A percentile compares a stretch with the other conserved stretches of the same genome.
Evolutionary conservation across 2,329 filamentous ascomycete species (phyloP).

Genomic region (Ophiostoma populinum): DNA sequence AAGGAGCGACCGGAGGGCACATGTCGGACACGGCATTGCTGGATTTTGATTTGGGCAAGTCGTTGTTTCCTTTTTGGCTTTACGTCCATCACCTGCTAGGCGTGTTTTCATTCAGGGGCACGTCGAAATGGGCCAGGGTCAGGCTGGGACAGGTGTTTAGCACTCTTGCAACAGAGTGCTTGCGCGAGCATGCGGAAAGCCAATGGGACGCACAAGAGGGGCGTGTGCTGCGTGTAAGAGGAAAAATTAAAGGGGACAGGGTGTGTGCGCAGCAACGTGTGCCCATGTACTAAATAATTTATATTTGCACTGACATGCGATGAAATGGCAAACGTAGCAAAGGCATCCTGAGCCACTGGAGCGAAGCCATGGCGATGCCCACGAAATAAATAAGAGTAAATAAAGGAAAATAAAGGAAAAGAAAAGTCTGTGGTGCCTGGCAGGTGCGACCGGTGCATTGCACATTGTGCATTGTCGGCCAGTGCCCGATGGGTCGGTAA

Average conservation of each 20-base stretch:
- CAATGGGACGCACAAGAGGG: conserved; percentile 2
- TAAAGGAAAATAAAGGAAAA: too few relatives aligned
- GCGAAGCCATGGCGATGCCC: too few relatives aligned
- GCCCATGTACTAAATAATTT: too few relatives aligned
- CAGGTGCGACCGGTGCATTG: too few relatives aligned
- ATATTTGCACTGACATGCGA: too few relatives aligned
- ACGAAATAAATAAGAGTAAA: too few relatives aligned
- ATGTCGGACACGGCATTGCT: conserved; percentile 6
- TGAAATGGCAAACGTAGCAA: too few relatives aligned
- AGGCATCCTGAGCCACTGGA: too few relatives aligned
- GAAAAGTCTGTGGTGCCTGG: too few relatives aligned
- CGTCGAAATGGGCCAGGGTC: conserved; percentile 6
- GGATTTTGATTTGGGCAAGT: conserved; percentile 3
- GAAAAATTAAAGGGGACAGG: conserved; percentile 6
- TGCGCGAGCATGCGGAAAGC: conserved; percentile 4
- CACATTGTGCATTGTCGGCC: too few relatives aligned
- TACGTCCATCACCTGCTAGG: conserved; percentile 4
- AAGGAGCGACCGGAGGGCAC: conserved; percentile 4
- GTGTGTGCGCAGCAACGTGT: conserved; percentile 8
- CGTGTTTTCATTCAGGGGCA: conserved; percentile 6
- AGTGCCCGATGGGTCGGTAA: too few relatives aligned
- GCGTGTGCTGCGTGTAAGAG: not conserved
- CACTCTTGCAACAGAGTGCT: not conserved
- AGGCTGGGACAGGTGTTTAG: too few relatives aligned
- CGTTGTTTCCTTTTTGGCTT: conserved; percentile 3